Percentiles rank a stretch among this genome's conserved stretches.
Evolutionary conservation across 257 asterid species (phyloP).

Genomic region (Primulina tabacum): DNA sequence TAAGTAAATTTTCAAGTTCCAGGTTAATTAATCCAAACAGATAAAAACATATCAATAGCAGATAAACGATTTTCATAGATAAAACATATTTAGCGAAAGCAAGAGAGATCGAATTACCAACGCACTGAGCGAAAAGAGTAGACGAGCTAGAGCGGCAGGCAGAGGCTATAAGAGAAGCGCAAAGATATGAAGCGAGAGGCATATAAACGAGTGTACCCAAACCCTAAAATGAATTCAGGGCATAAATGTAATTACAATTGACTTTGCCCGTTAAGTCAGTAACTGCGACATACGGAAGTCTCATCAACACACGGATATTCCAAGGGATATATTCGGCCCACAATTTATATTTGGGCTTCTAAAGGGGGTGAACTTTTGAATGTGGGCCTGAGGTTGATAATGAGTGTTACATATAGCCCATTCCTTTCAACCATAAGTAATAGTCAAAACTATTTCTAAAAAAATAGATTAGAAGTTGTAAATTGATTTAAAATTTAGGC

Average conservation of each 20-base stretch:
- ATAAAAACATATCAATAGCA: background rate
- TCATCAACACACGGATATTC: no score
- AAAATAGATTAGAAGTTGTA: no score
- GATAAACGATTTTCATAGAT: background rate
- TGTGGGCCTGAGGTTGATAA: no score
- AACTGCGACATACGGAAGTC: no score
- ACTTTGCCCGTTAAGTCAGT: no score
- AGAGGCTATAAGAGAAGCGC: background rate
- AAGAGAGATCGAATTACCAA: background rate
- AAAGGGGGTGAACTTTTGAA: no score
- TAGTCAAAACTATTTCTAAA: no score
- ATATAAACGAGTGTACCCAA: background rate
- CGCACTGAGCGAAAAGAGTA: background rate
- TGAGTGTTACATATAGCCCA: no score
- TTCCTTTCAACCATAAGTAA: no score
- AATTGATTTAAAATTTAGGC: no score
- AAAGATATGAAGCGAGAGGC: background rate
- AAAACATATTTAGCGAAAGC: background rate
- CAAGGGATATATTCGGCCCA: no score
- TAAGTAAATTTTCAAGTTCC: background rate
- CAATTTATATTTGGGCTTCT: no score
- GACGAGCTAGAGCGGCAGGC: background rate
- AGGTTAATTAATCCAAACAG: background rate
- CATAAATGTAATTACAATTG: background rate
- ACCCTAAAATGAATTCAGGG: background rate